Base-by-base conservation (phyloP, 495 filamentous ascomycete species). In the Xylaria bambusicola region DNA sequence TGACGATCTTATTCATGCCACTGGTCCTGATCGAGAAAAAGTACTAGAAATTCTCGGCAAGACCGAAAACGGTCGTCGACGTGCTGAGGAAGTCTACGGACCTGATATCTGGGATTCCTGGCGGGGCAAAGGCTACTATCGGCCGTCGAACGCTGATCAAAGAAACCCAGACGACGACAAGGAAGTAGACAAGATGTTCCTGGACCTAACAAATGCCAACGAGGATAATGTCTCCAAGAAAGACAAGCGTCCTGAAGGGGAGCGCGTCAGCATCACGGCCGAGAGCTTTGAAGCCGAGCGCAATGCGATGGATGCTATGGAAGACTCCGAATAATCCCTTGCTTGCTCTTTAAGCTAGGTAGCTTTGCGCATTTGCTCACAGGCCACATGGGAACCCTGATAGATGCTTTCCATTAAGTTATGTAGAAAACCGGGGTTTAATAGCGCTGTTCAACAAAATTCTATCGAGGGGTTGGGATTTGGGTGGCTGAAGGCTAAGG, bases 131-230 rank as follows among this genome's bases (percentile, higher is more conserved):
- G 58, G 29, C 47, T 71, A 67, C 44, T 9, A 56, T 51, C 41
- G 52, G 49, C 50, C 64, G 52, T 44, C 62, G 15, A 66, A 63
- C 17, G 64, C 68, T 31, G 58, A 58, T 13, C 63, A 63, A n/a
- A 59, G 21, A 24, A 62, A 70, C 1, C 73, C 74, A 2, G 67
- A 74, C 8, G 78, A 77, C 40, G 75, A 76, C n/a, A 73, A 72
- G 9, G 72, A 73, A 9, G 77, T 78, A 13, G 73, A 79, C 53
- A 76, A 73, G 65, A 81, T 84, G 77, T 84, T 82, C 62, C 68
- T 75, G 35, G 81, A 82, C 29, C 60, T 83, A 13, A 79, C 78
- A 0, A 77, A 82, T 51, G 68, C 77, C 18, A 79, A 80, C 26
- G 79, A 82, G 29, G 77, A 79, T n/a, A 77, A 77, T 0, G 70